Percentiles rank a stretch among this genome's conserved stretches.
Evolutionary conservation across 2,329 filamentous ascomycete genomes (phyloP).

Genomic region (Acephala macrosclerotiorum): DNA sequence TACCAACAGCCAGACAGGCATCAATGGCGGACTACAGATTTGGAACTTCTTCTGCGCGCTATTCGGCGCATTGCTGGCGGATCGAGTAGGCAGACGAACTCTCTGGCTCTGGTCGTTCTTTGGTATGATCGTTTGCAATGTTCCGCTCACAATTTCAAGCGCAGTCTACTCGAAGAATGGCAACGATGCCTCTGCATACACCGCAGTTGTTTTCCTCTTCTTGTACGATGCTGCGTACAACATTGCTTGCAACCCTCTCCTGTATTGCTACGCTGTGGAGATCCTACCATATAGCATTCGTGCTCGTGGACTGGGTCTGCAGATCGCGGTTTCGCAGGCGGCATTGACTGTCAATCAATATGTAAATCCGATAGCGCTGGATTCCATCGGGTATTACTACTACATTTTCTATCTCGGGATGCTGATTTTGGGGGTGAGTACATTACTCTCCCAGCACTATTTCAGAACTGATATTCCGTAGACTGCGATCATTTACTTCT

Average conservation of each 20-base stretch:
- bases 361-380: slow-evolving; percentile 49
- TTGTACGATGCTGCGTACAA: slow-evolving; percentile 53
- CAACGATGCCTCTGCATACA: slow-evolving; percentile 17
- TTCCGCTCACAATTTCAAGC: slow-evolving; percentile 33
- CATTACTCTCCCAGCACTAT: too few species aligned
- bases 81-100: slow-evolving; percentile 35
- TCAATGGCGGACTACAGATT: slow-evolving; percentile 42
- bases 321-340: slow-evolving; percentile 50
- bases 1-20: slow-evolving; percentile 38
- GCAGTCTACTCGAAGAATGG: slow-evolving; percentile 7
- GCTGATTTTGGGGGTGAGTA: not conserved
- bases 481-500: not conserved
- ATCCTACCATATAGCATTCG: slow-evolving; percentile 34
- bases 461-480: not conserved
- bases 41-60: slow-evolving; percentile 62
- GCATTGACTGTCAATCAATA: slow-evolving; percentile 52
- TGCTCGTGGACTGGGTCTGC: slow-evolving; percentile 45
- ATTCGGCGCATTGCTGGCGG: slow-evolving; percentile 35
- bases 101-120: slow-evolving; percentile 32
- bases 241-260: slow-evolving; percentile 39
- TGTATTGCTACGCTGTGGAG: slow-evolving; percentile 32
- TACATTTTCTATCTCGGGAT: not conserved
- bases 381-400: slow-evolving; percentile 42
- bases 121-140: slow-evolving; percentile 41
- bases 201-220: slow-evolving; percentile 51